These are phyloP conservation scores for Helianthus annuus DNA, from an alignment of 129 eudicot species.

Conservation along the genomic window HanXRQr2.0-SUNRISE NC_035444.2:57437721-57438220, in stretches of 20 bases:
- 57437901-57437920: background rate
- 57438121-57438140: conserved; percentile 77
- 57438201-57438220: conserved; percentile 62
- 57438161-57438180: background rate
- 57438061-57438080: conserved; percentile 77
- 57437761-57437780: background rate
- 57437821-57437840: conserved; percentile 85
- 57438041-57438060: conserved; percentile 67
- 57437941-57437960: background rate
- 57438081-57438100: conserved; percentile 79
- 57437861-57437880: conserved; percentile 84
- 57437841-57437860: conserved; percentile 90
- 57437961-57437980: conserved; percentile 1
- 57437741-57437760: background rate
- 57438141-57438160: conserved; percentile 1
- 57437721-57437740: background rate
- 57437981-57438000: conserved; percentile 96
- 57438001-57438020: conserved; percentile 90
- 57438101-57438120: conserved; percentile 89
- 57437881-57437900: conserved; percentile 93
- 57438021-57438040: conserved; percentile 68
- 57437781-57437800: conserved; percentile 54
- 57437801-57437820: conserved; percentile 89
- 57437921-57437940: background rate
- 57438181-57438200: background rate